Evolutionary conservation across 2,329 filamentous ascomycete genomes (phyloP).

Genomic region (Ophiostoma sp.): DNA sequence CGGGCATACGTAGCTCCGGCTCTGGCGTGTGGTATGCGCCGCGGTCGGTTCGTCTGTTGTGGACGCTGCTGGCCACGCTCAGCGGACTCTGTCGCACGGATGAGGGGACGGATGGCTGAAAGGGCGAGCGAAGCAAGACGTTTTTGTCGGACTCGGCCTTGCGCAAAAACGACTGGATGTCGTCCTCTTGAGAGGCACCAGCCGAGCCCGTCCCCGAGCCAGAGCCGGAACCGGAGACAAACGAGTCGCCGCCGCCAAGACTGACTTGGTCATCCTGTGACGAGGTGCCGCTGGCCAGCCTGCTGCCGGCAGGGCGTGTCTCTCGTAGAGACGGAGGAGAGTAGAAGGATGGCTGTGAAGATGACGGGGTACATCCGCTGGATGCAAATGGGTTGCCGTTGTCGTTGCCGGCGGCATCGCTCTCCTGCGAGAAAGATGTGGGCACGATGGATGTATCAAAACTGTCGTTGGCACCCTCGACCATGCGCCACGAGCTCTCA

Average conservation of each 20-base stretch:
- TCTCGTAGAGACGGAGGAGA: not conserved
- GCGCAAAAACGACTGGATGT: slow-evolving; percentile 49
- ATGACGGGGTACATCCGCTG: slow-evolving; percentile 37
- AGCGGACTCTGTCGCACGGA: slow-evolving; percentile 34
- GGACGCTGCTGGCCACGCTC: slow-evolving; percentile 26
- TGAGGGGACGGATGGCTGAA: slow-evolving; percentile 48
- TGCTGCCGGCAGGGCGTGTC: not conserved
- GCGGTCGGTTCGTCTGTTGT: not conserved
- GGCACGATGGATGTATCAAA: slow-evolving; percentile 53
- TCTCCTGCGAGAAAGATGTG: slow-evolving; percentile 17
- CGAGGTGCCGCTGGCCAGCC: not conserved
- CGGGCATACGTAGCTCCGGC: slow-evolving; percentile 50
- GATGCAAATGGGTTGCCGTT: slow-evolving; percentile 13
- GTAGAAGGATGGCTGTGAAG: slow-evolving; percentile 2
- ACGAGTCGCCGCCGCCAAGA: slow-evolving; percentile 33
- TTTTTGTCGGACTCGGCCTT: slow-evolving; percentile 53
- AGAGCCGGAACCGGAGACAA: slow-evolving; percentile 28
- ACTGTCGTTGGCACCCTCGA: slow-evolving; percentile 56
- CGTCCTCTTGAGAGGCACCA: slow-evolving; percentile 38
- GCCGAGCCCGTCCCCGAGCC: slow-evolving; percentile 45
- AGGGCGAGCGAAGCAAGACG: slow-evolving; percentile 51
- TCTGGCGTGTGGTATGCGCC: slow-evolving; percentile 32
- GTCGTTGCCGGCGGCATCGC: not conserved
- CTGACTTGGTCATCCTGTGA: not conserved
- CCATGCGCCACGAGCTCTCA: slow-evolving; percentile 56